Evolutionary conservation across 257 asterid genomes (phyloP).

Genomic region (Datura wrightii): DNA sequence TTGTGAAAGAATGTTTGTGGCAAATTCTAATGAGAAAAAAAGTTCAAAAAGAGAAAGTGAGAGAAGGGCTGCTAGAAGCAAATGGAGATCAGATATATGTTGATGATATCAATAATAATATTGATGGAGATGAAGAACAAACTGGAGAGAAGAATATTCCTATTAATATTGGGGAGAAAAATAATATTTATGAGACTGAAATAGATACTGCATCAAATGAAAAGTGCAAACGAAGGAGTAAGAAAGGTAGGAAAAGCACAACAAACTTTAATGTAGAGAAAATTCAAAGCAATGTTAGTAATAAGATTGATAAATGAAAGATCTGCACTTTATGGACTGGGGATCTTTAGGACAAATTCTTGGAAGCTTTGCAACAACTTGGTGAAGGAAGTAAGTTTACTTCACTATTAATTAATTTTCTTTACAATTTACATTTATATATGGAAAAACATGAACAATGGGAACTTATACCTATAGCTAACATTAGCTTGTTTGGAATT

Average conservation of each 20-base stretch:
- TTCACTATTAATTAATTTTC: background rate
- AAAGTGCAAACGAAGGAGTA: background rate
- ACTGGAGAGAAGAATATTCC: background rate
- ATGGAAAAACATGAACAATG: too few relatives aligned
- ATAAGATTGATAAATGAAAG: too few relatives aligned
- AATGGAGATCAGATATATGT: background rate
- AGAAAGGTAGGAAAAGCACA: background rate
- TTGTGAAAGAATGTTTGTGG: background rate
- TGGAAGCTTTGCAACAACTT: constrained; percentile 32
- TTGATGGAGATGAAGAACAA: background rate
- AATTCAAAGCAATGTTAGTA: too few relatives aligned
- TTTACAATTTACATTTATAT: background rate
- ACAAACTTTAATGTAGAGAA: too few relatives aligned
- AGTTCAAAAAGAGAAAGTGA: background rate
- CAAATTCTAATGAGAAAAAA: background rate
- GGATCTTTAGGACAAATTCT: constrained; percentile 40
- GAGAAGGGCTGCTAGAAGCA: background rate
- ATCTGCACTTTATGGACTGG: constrained; percentile 36
- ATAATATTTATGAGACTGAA: background rate
- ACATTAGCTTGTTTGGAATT: background rate
- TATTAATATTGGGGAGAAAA: background rate
- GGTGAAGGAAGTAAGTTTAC: constrained; percentile 41
- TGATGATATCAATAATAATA: background rate
- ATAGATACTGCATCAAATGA: background rate
- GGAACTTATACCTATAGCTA: background rate